Base-by-base conservation (phyloP, 805 yeast genomes). In the Cyberlindnera americana region DNA sequence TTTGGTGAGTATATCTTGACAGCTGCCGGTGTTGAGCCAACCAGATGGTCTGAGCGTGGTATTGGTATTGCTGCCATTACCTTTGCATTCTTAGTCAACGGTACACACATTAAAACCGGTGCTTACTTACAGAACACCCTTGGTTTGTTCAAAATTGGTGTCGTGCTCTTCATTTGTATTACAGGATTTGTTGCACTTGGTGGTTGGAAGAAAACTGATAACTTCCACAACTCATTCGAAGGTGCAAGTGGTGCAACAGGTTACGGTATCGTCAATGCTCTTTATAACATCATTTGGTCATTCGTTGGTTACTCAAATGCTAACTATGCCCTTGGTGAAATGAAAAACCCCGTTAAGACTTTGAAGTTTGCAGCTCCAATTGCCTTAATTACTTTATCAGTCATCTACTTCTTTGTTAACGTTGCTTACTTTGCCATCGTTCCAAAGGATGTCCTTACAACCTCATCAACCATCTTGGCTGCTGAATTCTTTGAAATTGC, bases 121-220 rank as follows among this genome's bases (percentile, higher is more conserved):
- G 72, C 85, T 38, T 72, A 72, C 44, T 60, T 86, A 32, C 88
- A 83, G 54, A 78, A 75, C 53, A 34, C 75, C 12, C 64, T 86
- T 39, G 95, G 95, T 42, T 49, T 79, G 15, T 80, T 84, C 71
- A 86, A 86, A 63, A 66, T 86, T 28, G 78, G 71, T n/a, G 78
- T 86, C 55, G 76, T 86, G 30, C 47, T 79, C 8, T 75, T 86
- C 57, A 83, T 86, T 43, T 69, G 83, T 9, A 69, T 85, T 29
- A 79, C 88, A 30, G 95, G 95, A 13, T 83, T 89, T 86, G 90
- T 83, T 13, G 88, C 88, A 1, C 69, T 86, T 28, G 87, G 81
- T 38, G 91, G 90, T 19, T 80, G 85, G 38, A 66, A 70, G 35
- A 70, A 75, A 35, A 77, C 88, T 27, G 74, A 73, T 49, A 81